Evolutionary conservation across 202 grass and related monocot genomes (phyloP), one percentile per base, ranked within the genome.

Genomic region (Eragrostis tef): DNA sequence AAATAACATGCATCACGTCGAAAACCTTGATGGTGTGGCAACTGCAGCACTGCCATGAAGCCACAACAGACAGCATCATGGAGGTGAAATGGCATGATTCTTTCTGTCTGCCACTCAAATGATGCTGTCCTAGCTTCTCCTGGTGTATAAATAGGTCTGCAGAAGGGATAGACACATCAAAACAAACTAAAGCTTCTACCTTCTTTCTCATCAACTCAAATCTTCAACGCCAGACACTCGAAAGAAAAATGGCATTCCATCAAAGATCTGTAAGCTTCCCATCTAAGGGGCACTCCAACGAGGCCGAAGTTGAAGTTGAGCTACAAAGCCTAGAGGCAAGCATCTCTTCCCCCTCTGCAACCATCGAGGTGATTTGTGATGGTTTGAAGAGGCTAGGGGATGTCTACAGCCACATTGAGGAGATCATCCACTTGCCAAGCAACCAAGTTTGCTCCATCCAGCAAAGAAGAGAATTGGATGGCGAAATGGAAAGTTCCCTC

Each of bases 181-280:
- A 75, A 20, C n/a, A 52, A 57, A 58, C 15, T 27, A 62, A 66
- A 67, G 13, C 15, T 86, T 67, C 70, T 50, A 4, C 26, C 11
- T 42, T 81, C 62, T 75, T 81, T 4, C 71, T 6, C 43, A 50
- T 59, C 61, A 26, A 6, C 77, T 74, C 41, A 81, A 70, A 7
- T 41, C 70, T 16, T 49, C 25, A 75, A 50, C 47, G 43, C 67
- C 70, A 59, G 2, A 24, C 36, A 60, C 44, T 43, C 52, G 46
- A 20, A 1, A 47, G 43, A 61, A 71, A 83, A 73, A 92, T 89
- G 90, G 79, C 83, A 66, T 88, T 27, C 59, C 91, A 90, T 25
- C 27, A 73, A 27, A 63, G 91, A 54, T 93, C 91, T 36, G 49
- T 67, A 17, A 93, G 91, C 70, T 71, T 90, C 71, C 88, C 91